Evolutionary conservation across 2,329 filamentous ascomycete genomes (phyloP).

Genomic region (Talaromyces marneffei): DNA sequence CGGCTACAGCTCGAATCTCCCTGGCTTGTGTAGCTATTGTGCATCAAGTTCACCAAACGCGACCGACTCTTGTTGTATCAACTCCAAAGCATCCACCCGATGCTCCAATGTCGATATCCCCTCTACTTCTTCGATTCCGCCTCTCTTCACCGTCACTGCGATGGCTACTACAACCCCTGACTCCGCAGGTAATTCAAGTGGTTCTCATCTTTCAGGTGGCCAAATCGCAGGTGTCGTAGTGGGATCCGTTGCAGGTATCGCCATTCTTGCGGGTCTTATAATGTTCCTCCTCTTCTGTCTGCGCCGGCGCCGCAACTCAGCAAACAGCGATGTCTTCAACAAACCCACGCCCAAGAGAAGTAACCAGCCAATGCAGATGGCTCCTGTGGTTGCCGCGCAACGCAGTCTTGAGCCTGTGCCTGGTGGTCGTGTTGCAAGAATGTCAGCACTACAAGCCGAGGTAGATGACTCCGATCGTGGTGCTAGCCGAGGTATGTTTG

Average conservation of each 20-base stretch:
- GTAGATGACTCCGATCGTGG: conserved; percentile 51
- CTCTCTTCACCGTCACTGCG: conserved; percentile 57
- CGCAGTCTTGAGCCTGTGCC: conserved; percentile 68
- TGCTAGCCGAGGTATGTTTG: conserved; percentile 32
- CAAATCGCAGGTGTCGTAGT: conserved; percentile 16
- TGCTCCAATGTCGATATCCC: conserved; percentile 77
- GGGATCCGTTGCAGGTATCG: conserved; percentile 66
- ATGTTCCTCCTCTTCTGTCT: conserved; percentile 54
- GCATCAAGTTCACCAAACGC: conserved; percentile 76
- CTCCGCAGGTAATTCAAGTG: conserved; percentile 31
- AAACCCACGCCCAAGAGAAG: conserved; percentile 66
- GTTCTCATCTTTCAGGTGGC: conserved; percentile 57
- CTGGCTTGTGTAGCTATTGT: conserved; percentile 83
- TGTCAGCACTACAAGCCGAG: conserved; percentile 84
- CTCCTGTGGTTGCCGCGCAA: conserved; percentile 24
- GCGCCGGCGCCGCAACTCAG: conserved; percentile 47
- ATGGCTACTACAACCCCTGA: conserved; percentile 56
- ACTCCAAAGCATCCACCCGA: conserved; percentile 64
- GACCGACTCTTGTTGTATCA: conserved; percentile 92
- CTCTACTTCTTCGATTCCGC: conserved; percentile 55
- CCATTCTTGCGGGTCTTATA: conserved; percentile 62
- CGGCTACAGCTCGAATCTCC: conserved; percentile 66
- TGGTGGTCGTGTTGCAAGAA: conserved; percentile 84
- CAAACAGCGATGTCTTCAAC: conserved; percentile 75
- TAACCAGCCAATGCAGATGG: conserved; percentile 40